Conservation (phyloP, 176 grass and related monocot genomes). For the Oryza australiensis region DNA sequence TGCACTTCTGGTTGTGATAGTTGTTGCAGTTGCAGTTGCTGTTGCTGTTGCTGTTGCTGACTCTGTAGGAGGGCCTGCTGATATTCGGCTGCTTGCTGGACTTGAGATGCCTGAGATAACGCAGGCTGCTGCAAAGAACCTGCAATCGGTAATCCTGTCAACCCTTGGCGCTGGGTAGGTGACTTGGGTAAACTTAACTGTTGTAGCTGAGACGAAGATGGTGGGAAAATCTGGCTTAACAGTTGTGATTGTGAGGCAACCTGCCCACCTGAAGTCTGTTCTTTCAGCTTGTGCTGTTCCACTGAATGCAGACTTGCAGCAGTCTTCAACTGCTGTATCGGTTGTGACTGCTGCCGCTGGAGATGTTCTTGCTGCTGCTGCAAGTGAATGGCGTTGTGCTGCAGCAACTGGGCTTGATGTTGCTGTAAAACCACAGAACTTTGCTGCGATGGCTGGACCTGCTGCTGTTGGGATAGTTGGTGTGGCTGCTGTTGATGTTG, state of each 20-base stretch:
- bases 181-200: constrained; percentile 65
- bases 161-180: constrained; percentile 45
- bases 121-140: constrained; percentile 58
- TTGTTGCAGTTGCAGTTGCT: constrained; percentile 75
- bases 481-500: constrained; percentile 55
- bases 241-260: constrained; percentile 54
- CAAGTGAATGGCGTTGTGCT: constrained; percentile 53
- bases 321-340: constrained; percentile 52
- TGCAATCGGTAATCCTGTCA: constrained; percentile 33
- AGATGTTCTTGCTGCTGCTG: constrained; percentile 69
- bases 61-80: constrained; percentile 77
- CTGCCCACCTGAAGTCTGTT: constrained; percentile 51
- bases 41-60: constrained; percentile 78
- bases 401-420: constrained; percentile 60
- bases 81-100: constrained; percentile 71
- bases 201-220: constrained; percentile 70
- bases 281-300: constrained; percentile 57
- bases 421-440: constrained; percentile 48
- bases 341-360: constrained; percentile 56
- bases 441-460: constrained; percentile 61
- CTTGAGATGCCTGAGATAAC: constrained; percentile 50
- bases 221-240: constrained; percentile 63
- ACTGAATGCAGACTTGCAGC: constrained; percentile 42
- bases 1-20: constrained; percentile 78
- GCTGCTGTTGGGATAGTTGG: constrained; percentile 54